Conservation (phyloP, 2,329 filamentous ascomycete genomes). For the Arthroderma uncinatum region DNA sequence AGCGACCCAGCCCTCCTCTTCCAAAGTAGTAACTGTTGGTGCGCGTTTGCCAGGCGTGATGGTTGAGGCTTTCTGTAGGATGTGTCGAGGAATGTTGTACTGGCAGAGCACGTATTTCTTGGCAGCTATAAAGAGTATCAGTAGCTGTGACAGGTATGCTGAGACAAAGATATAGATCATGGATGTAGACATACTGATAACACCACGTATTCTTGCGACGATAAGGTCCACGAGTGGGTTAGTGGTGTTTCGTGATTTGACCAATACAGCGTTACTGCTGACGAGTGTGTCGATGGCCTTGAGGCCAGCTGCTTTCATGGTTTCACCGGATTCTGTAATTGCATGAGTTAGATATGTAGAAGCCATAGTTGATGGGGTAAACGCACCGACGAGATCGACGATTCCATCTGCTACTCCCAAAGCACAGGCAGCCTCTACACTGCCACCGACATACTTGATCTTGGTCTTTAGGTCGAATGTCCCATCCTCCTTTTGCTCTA, state of each 20-base stretch:
- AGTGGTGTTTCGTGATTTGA: slow-evolving; percentile 76
- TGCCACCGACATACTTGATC: slow-evolving; percentile 88
- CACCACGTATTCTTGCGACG: slow-evolving; percentile 73
- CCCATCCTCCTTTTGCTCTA: slow-evolving; percentile 23
- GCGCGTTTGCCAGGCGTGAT: slow-evolving; percentile 92
- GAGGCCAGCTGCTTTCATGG: slow-evolving; percentile 90
- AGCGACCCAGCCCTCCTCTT: slow-evolving; percentile 87
- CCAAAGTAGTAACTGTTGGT: slow-evolving; percentile 79
- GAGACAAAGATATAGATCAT: neutral
- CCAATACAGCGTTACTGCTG: slow-evolving; percentile 74
- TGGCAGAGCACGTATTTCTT: slow-evolving; percentile 91
- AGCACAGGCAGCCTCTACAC: slow-evolving; percentile 93
- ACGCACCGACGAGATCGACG: slow-evolving; percentile 87
- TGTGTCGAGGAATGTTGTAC: slow-evolving; percentile 74
- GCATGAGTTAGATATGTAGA: neutral
- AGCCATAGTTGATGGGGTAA: neutral
- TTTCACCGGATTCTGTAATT: slow-evolving; percentile 78
- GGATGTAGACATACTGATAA: slow-evolving; percentile 53
- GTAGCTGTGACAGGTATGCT: neutral
- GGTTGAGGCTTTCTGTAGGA: slow-evolving; percentile 54
- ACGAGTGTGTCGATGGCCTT: slow-evolving; percentile 91
- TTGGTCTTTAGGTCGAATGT: slow-evolving; percentile 61
- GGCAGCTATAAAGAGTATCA: slow-evolving; percentile 45
- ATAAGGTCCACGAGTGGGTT: slow-evolving; percentile 78
- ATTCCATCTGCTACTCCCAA: slow-evolving; percentile 93